A percentile compares a stretch with the other conserved stretches of the same genome.
These are phyloP conservation scores for Alternaria sp. DNA, from an alignment of 2,329 filamentous ascomycete genomes.

Conservation along the genomic window DNA sequence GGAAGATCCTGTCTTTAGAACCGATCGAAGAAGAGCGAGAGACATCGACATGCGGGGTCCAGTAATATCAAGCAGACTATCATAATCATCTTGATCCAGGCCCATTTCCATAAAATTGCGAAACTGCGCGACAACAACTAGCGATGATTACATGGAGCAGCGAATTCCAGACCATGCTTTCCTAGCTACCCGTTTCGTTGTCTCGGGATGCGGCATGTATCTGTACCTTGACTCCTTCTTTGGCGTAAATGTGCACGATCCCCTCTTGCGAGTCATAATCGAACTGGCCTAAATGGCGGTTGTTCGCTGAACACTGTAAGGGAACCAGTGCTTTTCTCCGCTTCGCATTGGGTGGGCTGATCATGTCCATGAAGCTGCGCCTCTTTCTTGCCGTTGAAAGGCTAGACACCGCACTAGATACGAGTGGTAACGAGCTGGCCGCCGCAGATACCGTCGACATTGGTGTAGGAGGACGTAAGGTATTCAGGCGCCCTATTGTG, in stretches of 20 bases:
- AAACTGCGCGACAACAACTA: neutral
- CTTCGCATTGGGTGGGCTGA: conserved; percentile 30
- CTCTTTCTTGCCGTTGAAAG: conserved; percentile 4
- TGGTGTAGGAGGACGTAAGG: neutral
- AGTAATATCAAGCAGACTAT: neutral
- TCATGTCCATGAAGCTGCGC: conserved; percentile 5
- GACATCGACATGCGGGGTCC: neutral
- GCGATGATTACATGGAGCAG: neutral
- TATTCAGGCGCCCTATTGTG: conserved; percentile 17
- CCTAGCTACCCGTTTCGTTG: neutral
- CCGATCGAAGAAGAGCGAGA: neutral
- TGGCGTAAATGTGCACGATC: conserved; percentile 23
- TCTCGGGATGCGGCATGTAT: conserved; percentile 13
- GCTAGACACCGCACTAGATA: neutral
- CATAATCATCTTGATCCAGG: neutral
- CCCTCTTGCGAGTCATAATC: conserved; percentile 27
- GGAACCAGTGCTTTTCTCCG: conserved; percentile 20
- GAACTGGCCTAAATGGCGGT: conserved; percentile 18
- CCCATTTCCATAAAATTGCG: neutral
- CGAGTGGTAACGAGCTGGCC: no score
- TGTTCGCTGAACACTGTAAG: conserved; percentile 15
- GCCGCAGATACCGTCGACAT: neutral
- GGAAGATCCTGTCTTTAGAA: neutral
- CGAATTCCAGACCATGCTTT: neutral
- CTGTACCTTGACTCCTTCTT: conserved; percentile 22